A percentile compares a stretch with the other conserved stretches of the same genome.
Evolutionary conservation across 148 eudicot genomes (phyloP).

Genomic region (Chenopodium berlandieri): DNA sequence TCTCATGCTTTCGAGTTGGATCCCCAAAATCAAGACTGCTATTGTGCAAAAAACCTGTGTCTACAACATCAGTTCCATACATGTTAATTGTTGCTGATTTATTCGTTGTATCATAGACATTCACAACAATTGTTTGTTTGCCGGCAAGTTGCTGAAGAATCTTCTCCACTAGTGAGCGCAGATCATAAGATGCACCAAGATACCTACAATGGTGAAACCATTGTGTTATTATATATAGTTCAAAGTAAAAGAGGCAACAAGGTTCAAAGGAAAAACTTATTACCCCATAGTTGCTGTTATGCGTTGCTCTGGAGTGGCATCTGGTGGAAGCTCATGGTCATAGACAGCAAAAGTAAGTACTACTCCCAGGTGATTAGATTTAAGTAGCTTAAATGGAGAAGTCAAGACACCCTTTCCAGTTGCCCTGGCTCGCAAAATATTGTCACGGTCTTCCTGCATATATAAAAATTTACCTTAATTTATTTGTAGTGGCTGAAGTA

Average conservation of each 20-base stretch:
- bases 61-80: slow-evolving; percentile 67
- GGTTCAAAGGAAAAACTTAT: slow-evolving; percentile 16
- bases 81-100: slow-evolving; percentile 52
- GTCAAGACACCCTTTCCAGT: slow-evolving; percentile 95
- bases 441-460: slow-evolving; percentile 88
- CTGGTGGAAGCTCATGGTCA: slow-evolving; percentile 49
- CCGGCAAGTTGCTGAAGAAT: slow-evolving; percentile 94
- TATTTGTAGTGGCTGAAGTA: not conserved
- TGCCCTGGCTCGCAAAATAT: slow-evolving; percentile 84
- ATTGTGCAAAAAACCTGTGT: slow-evolving; percentile 58
- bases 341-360: slow-evolving; percentile 95
- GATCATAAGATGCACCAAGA: slow-evolving; percentile 90
- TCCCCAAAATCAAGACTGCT: slow-evolving; percentile 93
- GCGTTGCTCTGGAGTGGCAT: slow-evolving; percentile 70
- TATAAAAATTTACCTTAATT: not conserved
- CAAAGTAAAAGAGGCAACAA: not conserved
- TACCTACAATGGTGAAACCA: slow-evolving; percentile 44
- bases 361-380: slow-evolving; percentile 90
- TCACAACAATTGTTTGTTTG: slow-evolving; percentile 83
- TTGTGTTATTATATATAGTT: not conserved
- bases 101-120: slow-evolving; percentile 84
- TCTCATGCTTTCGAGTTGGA: slow-evolving; percentile 87
- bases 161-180: slow-evolving; percentile 84
- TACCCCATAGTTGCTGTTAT: slow-evolving; percentile 90
- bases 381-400: slow-evolving; percentile 76